Evolutionary conservation across 2,329 filamentous ascomycete genomes (phyloP).

Genomic region (Colletotrichum sp.): DNA sequence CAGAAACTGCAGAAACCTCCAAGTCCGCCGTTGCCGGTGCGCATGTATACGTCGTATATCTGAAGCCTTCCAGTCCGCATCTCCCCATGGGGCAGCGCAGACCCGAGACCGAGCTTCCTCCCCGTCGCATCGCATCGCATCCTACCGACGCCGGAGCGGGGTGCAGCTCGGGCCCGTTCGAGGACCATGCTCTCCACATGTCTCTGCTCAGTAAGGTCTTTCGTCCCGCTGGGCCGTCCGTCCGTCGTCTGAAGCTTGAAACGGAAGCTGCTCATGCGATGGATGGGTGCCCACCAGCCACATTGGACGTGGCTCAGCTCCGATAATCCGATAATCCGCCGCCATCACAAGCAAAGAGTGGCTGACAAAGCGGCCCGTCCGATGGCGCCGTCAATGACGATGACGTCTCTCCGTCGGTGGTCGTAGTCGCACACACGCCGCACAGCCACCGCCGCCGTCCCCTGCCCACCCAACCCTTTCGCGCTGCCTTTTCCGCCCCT

Average conservation of each 20-base stretch:
- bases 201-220: not conserved
- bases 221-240: not conserved
- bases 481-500: not conserved
- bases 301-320: not conserved
- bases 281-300: not conserved
- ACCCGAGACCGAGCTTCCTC: not conserved
- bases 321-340: not conserved
- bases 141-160: not conserved
- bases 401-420: not conserved
- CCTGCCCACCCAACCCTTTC: not conserved
- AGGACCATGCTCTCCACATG: not conserved
- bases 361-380: not conserved
- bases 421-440: not conserved
- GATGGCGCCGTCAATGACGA: slow-evolving; percentile 3
- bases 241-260: not conserved
- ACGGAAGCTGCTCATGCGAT: not conserved
- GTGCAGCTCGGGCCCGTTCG: not conserved
- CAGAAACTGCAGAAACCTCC: not conserved
- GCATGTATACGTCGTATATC: not conserved
- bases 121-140: not conserved
- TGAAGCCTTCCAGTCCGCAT: not conserved
- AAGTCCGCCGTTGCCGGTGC: not conserved
- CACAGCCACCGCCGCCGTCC: slow-evolving; percentile 2
- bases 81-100: not conserved
- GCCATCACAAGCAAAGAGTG: not conserved